Evolutionary conservation across 2,329 filamentous ascomycete genomes (phyloP).

Genomic region (Clarireedia homoeocarpa): DNA sequence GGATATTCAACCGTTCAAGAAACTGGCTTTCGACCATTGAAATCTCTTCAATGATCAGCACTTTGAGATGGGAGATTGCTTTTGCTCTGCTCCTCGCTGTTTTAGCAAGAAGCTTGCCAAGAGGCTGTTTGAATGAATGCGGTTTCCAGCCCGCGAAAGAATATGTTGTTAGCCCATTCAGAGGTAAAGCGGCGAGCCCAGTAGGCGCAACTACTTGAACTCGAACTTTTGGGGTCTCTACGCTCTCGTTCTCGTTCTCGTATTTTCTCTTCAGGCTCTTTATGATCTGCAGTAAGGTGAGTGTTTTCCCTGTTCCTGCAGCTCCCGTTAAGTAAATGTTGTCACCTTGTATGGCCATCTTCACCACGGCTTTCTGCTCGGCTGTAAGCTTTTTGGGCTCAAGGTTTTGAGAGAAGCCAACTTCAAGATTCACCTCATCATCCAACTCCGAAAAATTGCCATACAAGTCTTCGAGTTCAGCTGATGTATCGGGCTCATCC

Average conservation of each 20-base stretch:
- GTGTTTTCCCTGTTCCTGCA: conserved; percentile 24
- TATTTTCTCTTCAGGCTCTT: not conserved
- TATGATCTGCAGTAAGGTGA: conserved; percentile 21
- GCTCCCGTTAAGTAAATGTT: conserved; percentile 27
- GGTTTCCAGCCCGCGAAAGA: conserved; percentile 24
- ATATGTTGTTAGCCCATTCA: conserved; percentile 21
- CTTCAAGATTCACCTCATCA: not conserved
- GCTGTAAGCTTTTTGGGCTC: conserved; percentile 15
- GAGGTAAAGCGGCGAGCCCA: conserved; percentile 23
- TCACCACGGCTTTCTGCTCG: conserved; percentile 20
- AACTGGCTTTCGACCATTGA: conserved; percentile 27
- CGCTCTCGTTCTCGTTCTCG: not conserved
- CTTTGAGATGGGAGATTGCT: conserved; percentile 9
- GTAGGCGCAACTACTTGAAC: conserved; percentile 24
- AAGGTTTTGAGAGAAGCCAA: not conserved
- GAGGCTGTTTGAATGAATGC: conserved; percentile 16
- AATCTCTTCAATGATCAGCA: conserved; percentile 25
- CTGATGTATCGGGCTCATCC: no score
- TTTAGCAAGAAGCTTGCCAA: conserved; percentile 5
- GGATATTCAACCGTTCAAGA: conserved; percentile 20
- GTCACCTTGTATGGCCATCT: conserved; percentile 19
- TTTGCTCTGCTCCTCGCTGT: conserved; percentile 1
- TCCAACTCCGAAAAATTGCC: not conserved
- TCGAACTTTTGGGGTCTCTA: not conserved
- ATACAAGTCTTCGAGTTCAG: no score